Percentiles rank a stretch among this genome's conserved stretches.
These are phyloP conservation scores for Entomortierella parvispora DNA, from an alignment of 192 early-diverging fungal genomes.

Conservation along the genomic window DNA sequence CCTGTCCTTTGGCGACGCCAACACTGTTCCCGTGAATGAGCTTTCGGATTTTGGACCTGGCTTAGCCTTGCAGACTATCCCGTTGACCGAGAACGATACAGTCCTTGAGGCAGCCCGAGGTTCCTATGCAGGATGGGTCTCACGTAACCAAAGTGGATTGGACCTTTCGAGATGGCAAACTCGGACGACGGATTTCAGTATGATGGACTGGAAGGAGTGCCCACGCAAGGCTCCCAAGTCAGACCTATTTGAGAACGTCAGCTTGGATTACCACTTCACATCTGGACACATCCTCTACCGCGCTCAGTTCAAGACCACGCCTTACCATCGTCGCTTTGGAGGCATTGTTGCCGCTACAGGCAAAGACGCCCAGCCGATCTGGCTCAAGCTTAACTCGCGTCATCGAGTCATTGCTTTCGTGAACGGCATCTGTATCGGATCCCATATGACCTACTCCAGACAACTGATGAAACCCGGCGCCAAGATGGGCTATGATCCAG, in stretches of 20 bases:
- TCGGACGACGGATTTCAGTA: slow-evolving; percentile 12
- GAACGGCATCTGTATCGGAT: slow-evolving; percentile 79
- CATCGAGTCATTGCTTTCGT: slow-evolving; percentile 77
- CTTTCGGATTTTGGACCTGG: slow-evolving; percentile 17
- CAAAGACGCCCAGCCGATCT: slow-evolving; percentile 42
- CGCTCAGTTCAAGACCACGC: slow-evolving; percentile 26
- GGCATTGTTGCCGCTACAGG: slow-evolving; percentile 24
- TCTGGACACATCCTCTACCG: slow-evolving; percentile 39
- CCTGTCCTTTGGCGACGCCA: slow-evolving; percentile 29
- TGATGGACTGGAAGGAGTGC: slow-evolving; percentile 29
- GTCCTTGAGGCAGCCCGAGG: background rate
- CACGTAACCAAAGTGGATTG: slow-evolving; percentile 9
- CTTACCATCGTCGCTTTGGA: slow-evolving; percentile 9
- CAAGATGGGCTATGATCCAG: slow-evolving; percentile 78
- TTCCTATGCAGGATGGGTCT: slow-evolving; percentile 8
- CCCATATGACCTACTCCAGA: slow-evolving; percentile 80
- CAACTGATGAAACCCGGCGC: slow-evolving; percentile 65
- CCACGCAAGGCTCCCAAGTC: slow-evolving; percentile 9
- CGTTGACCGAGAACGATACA: slow-evolving; percentile 23
- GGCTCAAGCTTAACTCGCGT: slow-evolving; percentile 73
- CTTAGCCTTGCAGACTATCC: slow-evolving; percentile 10
- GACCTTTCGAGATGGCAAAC: slow-evolving; percentile 12
- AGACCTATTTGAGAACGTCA: slow-evolving; percentile 27
- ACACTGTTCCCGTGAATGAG: slow-evolving; percentile 1
- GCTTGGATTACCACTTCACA: slow-evolving; percentile 34